Evolutionary conservation across 768 basidiomycete species (phyloP).

Genomic region (Boletus eberwhitei): DNA sequence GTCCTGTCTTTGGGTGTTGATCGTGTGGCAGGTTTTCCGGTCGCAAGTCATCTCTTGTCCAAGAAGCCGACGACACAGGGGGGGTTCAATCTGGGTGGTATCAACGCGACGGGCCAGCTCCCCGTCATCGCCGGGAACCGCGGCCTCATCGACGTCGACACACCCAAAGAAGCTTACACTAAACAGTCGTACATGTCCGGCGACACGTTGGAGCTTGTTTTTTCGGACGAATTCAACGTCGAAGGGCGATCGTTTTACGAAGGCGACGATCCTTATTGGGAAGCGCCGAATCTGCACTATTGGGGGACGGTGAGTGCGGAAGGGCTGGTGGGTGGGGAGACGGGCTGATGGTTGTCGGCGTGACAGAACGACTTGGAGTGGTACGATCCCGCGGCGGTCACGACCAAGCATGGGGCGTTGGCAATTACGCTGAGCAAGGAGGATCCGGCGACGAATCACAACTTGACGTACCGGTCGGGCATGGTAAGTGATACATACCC

Average conservation of each 20-base stretch:
- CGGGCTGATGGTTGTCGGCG: conserved; percentile 5
- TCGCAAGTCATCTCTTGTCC: conserved; percentile 45
- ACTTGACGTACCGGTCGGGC: conserved; percentile 44
- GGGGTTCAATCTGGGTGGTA: conserved; percentile 73
- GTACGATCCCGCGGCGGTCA: conserved; percentile 54
- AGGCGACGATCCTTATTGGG: conserved; percentile 66
- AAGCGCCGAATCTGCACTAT: conserved; percentile 57
- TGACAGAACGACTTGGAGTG: conserved; percentile 46
- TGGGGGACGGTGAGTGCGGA: conserved; percentile 50
- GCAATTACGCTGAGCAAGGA: conserved; percentile 47
- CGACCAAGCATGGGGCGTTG: conserved; percentile 50
- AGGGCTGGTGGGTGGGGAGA: too few relatives aligned
- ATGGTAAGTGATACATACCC: conserved; percentile 25
- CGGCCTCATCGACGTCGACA: conserved; percentile 53
- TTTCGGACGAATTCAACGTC: conserved; percentile 78
- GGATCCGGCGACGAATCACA: conserved; percentile 40
- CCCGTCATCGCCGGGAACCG: conserved; percentile 41
- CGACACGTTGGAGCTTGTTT: conserved; percentile 51
- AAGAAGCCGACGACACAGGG: conserved; percentile 40
- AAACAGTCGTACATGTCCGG: conserved; percentile 37
- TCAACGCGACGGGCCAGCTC: conserved; percentile 69
- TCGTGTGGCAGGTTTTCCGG: conserved; percentile 42
- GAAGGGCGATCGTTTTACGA: conserved; percentile 71
- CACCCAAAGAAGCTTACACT: conserved; percentile 44
- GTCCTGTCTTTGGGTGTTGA: background rate